These are phyloP conservation scores for Sphaerulina populicola DNA, from an alignment of 2,329 filamentous ascomycete species.

Conservation along the genomic window DNA sequence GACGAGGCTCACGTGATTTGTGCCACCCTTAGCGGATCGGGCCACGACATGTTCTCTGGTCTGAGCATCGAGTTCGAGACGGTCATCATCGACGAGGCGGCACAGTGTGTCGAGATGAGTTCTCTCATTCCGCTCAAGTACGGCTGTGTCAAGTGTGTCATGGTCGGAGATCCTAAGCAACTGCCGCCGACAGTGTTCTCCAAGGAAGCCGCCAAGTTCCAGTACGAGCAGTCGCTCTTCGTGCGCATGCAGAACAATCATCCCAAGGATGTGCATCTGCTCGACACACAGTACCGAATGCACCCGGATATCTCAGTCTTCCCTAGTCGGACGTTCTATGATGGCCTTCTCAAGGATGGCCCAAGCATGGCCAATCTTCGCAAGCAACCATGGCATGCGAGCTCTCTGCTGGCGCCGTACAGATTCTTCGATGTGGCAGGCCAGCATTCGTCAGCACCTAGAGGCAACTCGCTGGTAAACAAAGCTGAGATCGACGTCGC, in stretches of 20 bases:
- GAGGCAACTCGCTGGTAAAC: constrained; percentile 86
- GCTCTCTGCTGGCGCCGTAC: constrained; percentile 75
- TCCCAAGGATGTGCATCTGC: constrained; percentile 76
- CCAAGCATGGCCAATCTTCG: constrained; percentile 64
- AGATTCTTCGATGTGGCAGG: constrained; percentile 96
- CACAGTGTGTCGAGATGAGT: constrained; percentile 94
- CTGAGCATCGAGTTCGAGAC: constrained; percentile 96
- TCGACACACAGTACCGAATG: constrained; percentile 99
- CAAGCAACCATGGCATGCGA: constrained; percentile 75
- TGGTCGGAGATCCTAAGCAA: constrained; percentile 96
- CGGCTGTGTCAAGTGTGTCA: constrained; percentile 89
- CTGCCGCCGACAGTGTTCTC: constrained; percentile 92
- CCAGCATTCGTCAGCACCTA: constrained; percentile 69
- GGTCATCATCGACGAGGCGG: constrained; percentile 95
- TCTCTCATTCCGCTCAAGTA: constrained; percentile 96
- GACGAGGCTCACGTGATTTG: constrained; percentile 88
- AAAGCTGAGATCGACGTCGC: constrained; percentile 77
- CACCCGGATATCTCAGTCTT: constrained; percentile 92
- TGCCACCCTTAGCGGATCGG: constrained; percentile 87
- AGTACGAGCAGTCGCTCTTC: constrained; percentile 96
- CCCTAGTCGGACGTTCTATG: constrained; percentile 87
- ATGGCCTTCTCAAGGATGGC: constrained; percentile 76
- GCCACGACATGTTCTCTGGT: constrained; percentile 94
- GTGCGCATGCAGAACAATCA: constrained; percentile 96
- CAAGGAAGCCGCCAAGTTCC: constrained; percentile 80